Conservation (phyloP, 495 filamentous ascomycete species). For the Hypoxylon crocopeplum region DNA sequence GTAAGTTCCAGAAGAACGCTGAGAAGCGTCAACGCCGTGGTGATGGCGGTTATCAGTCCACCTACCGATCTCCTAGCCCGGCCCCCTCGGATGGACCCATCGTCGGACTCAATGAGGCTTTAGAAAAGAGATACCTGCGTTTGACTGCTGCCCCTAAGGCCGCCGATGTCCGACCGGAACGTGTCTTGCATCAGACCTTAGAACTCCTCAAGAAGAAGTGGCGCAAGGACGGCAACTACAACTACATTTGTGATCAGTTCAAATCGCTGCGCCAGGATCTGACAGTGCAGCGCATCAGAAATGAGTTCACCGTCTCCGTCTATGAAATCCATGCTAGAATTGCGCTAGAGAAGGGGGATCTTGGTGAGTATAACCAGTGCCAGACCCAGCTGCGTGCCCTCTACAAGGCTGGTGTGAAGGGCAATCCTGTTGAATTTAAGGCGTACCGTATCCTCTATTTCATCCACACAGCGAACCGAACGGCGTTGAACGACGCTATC, state of each 20-base stretch:
- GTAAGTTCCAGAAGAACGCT: conserved; percentile 88
- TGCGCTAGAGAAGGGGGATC: conserved; percentile 96
- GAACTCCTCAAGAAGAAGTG: conserved; percentile 93
- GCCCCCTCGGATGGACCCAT: conserved; percentile 76
- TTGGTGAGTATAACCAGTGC: conserved; percentile 99
- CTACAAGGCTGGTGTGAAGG: conserved; percentile 84
- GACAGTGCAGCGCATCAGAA: conserved; percentile 96
- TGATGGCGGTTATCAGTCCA: conserved; percentile 69
- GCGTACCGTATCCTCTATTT: conserved; percentile 99
- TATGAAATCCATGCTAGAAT: conserved; percentile 99
- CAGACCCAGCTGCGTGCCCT: conserved; percentile 94
- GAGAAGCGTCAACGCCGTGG: conserved; percentile 91
- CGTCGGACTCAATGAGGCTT: conserved; percentile 79
- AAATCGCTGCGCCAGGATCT: conserved; percentile 98
- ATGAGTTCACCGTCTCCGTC: conserved; percentile 90
- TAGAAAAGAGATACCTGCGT: conserved; percentile 95
- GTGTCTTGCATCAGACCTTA: conserved; percentile 79
- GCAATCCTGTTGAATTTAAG: conserved; percentile 94
- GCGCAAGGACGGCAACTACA: conserved; percentile 91
- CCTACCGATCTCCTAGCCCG: conserved; percentile 66
- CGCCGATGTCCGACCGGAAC: conserved; percentile 83
- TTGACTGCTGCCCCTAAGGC: conserved; percentile 89
- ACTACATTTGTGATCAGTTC: conserved; percentile 98
- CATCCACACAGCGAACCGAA: conserved; percentile 97
- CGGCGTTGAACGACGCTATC: conserved; percentile 95